These are phyloP conservation scores for Dictyostelium firmibasis DNA, from an alignment of 78 protist species.

Conservation along the genomic window DNA sequence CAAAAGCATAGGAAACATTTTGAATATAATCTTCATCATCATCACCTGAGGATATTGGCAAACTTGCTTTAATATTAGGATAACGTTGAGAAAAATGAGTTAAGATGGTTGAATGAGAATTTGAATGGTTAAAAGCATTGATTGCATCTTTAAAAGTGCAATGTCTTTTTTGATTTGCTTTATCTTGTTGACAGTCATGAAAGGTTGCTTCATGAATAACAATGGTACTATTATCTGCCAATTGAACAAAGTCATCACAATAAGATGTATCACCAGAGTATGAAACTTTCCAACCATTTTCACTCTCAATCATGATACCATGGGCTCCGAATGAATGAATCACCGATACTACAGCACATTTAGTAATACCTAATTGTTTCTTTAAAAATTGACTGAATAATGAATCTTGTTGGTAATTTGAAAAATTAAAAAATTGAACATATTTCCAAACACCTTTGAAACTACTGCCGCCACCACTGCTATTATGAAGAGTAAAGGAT, in stretches of 20 bases:
- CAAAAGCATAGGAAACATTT: conserved; percentile 26
- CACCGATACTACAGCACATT: neutral
- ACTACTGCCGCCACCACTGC: neutral
- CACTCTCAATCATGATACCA: conserved; percentile 37
- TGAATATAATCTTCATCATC: neutral
- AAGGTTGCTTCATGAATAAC: conserved; percentile 67
- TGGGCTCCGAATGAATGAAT: conserved; percentile 37
- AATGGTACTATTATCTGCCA: neutral
- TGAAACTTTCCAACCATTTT: conserved; percentile 25
- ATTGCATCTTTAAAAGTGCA: conserved; percentile 30
- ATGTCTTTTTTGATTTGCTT: conserved; percentile 32
- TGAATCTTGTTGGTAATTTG: neutral
- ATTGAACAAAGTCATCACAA: conserved; percentile 6
- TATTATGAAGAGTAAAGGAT: neutral
- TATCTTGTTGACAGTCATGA: conserved; percentile 34
- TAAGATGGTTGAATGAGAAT: neutral
- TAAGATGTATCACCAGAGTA: conserved; percentile 59
- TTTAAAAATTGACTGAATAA: neutral
- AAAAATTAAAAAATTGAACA: conserved; percentile 1
- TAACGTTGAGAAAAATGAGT: conserved; percentile 65
- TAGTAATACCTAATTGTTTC: neutral
- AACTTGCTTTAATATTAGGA: conserved; percentile 19
- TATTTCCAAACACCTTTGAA: conserved; percentile 15
- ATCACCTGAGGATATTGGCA: no score
- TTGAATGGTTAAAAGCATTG: neutral